These are phyloP conservation scores for Cryphonectria nitschkei DNA, from an alignment of 2,329 filamentous ascomycete species.

Conservation along the genomic window DNA sequence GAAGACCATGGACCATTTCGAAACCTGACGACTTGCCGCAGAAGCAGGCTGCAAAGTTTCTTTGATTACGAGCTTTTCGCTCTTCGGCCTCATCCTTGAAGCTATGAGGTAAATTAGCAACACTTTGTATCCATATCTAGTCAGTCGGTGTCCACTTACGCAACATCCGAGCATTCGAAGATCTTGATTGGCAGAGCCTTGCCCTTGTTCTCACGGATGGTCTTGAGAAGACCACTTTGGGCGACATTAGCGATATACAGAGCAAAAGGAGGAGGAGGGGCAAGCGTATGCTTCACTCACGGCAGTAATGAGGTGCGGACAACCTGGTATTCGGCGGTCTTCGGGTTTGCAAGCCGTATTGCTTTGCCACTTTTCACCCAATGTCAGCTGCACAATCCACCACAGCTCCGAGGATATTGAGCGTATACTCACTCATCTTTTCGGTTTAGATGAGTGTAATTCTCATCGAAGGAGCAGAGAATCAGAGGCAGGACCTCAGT, in stretches of 20 bases:
- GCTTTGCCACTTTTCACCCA: constrained; percentile 59
- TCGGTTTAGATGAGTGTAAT: constrained; percentile 93
- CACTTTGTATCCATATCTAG: not conserved
- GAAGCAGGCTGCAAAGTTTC: constrained; percentile 94
- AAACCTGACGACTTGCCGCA: constrained; percentile 95
- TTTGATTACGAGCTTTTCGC: constrained; percentile 87
- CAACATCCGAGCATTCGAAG: constrained; percentile 89
- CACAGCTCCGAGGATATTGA: not conserved
- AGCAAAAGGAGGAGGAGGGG: not conserved
- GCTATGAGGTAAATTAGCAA: not conserved
- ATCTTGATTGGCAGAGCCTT: constrained; percentile 88
- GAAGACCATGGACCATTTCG: constrained; percentile 89
- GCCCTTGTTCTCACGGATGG: constrained; percentile 89
- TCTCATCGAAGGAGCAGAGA: constrained; percentile 96
- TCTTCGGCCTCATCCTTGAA: constrained; percentile 85
- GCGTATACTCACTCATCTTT: constrained; percentile 63
- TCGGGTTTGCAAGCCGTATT: constrained; percentile 86
- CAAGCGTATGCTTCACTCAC: not conserved
- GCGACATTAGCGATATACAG: constrained; percentile 38
- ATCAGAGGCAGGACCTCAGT: constrained; percentile 95
- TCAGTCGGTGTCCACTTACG: constrained; percentile 37
- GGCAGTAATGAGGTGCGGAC: constrained; percentile 74
- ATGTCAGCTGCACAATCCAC: not conserved
- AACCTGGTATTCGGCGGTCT: constrained; percentile 91
- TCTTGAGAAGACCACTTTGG: constrained; percentile 79